Evolutionary conservation across 139 green algal species (phyloP).

Genomic region (Closterium sp.): DNA sequence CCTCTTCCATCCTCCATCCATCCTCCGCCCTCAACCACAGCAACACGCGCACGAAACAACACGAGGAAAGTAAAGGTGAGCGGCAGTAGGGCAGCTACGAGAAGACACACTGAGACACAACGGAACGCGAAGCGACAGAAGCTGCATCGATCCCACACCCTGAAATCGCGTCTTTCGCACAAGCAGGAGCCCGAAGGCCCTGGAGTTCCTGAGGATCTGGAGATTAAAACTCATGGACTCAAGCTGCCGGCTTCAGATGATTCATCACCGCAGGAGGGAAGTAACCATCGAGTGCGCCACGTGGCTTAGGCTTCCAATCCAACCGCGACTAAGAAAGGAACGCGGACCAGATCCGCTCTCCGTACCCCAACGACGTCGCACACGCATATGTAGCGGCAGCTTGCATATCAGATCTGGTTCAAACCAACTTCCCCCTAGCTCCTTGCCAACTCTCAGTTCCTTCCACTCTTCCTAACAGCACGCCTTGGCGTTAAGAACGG

Average conservation of each 20-base stretch:
- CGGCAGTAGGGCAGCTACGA: not conserved
- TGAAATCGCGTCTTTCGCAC: no score
- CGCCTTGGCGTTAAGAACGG: not conserved
- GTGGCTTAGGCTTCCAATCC: no score
- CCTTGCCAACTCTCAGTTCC: not conserved
- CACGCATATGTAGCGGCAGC: no score
- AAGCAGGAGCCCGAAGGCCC: not conserved
- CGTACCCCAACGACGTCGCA: no score
- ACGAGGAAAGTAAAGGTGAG: not conserved
- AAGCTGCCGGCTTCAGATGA: no score
- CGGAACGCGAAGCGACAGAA: not conserved
- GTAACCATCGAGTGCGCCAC: no score
- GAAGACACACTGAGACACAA: not conserved
- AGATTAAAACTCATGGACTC: not conserved
- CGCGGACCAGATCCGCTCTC: no score
- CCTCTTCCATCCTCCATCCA: not conserved
- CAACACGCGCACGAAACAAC: not conserved
- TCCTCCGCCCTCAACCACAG: not conserved
- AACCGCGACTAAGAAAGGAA: no score
- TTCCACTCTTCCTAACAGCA: not conserved
- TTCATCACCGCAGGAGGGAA: no score
- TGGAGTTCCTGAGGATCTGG: not conserved
- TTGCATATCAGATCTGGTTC: not conserved
- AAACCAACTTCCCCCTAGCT: not conserved
- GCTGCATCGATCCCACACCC: not conserved